Evolutionary conservation across 257 asterid species (phyloP).

Genomic region (Rauvolfia tetraphylla): DNA sequence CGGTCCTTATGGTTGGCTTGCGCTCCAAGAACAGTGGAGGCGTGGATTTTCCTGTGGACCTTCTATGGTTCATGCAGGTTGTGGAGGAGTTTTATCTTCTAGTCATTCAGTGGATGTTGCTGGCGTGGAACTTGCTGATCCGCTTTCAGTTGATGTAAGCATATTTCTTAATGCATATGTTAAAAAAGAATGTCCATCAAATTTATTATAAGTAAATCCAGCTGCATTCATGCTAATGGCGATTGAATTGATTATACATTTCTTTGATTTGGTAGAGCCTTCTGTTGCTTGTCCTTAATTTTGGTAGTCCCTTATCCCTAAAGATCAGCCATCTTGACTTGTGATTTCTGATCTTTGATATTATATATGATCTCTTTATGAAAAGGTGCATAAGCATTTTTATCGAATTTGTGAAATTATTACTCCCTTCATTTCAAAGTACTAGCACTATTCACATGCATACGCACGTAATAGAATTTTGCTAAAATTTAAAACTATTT

Average conservation of each 20-base stretch:
- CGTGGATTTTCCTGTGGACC: slow-evolving; percentile 99
- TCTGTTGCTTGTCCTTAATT: too few relatives aligned
- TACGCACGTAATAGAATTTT: too few relatives aligned
- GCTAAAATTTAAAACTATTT: too few relatives aligned
- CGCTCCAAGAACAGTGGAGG: slow-evolving; percentile 94
- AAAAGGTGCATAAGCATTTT: neutral
- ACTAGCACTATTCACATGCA: too few relatives aligned
- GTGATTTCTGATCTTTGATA: neutral
- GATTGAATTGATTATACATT: neutral
- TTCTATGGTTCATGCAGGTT: slow-evolving; percentile 98
- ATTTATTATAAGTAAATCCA: neutral
- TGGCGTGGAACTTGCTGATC: slow-evolving; percentile 96
- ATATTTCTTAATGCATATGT: neutral
- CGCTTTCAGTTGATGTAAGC: slow-evolving; percentile 87
- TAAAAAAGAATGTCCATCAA: neutral
- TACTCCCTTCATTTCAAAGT: too few relatives aligned
- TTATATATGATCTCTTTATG: neutral
- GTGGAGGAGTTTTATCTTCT: slow-evolving; percentile 96
- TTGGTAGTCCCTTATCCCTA: neutral
- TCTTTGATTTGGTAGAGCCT: neutral
- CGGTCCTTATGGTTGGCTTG: slow-evolving; percentile 98
- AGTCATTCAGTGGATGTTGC: slow-evolving; percentile 93
- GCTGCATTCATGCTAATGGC: neutral
- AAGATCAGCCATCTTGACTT: neutral
- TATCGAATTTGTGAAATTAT: neutral